Evolutionary conservation across 768 basidiomycete species (phyloP), one percentile per base, ranked within the genome.

Genomic region (Mycena rebaudengoi): DNA sequence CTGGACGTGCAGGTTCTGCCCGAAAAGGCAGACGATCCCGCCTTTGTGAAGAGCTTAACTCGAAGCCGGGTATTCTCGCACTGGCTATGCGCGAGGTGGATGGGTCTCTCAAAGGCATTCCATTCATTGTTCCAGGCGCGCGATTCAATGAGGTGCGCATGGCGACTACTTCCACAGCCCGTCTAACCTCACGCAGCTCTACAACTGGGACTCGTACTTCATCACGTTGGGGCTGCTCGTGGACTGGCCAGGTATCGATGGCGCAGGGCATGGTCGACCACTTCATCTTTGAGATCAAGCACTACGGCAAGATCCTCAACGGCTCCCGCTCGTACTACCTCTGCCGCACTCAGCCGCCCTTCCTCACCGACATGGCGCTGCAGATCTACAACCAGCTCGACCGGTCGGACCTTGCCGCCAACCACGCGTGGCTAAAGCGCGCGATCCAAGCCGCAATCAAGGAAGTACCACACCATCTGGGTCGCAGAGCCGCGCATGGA

Each of bases 241-340:
- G 23, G 97, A 99, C 72, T n/a, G 96, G 96, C 26, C 91, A 95
- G 71, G 88, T 97, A 28, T 86, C 89, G 61, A 92, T 99, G 88
- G 97, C 98, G 20, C 95, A 96, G 78, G 94, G 95, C 71, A 95
- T 99, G 89, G 96, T 98, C 43, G 98, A 99, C 57, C 97, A 99
- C 76, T 99, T 99, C 80, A 92, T 98, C 73, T 99, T 99, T 75
- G 95, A 99, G 83, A 98, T 99, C 83, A 95, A 90, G 80, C 94
- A 98, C 78, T 98, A 98, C 74, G 92, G 93, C 81, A 96, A 97
- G 79, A 96, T 96, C 71, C 80, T 99, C 68, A 99, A 99, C 75
- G 97, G 97, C 65, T 96, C 91, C 77, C 91, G 97, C 70, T 94
- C 92, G 74, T 91, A 90, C 85, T 99, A 99, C 76, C 88, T 99